phyloP scores from a whole-genome alignment of 768 basidiomycete species.

The Suillus tomentosus region DNA sequence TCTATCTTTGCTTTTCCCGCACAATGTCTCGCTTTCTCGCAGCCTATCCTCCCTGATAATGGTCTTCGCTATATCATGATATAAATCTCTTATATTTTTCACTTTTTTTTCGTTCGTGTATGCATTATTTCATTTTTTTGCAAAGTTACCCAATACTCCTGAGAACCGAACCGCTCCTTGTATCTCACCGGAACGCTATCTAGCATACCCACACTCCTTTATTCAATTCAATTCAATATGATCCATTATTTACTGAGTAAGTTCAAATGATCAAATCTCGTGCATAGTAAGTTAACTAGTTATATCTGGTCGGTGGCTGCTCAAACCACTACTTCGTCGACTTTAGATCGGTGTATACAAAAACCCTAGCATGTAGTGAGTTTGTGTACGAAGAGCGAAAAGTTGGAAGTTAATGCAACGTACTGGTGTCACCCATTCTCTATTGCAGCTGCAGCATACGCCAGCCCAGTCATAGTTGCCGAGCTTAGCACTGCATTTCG shows the following conservation, averaged over 20 bases:
- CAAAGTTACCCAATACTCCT: neutral
- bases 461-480: conserved; percentile 99
- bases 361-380: conserved; percentile 46
- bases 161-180: conserved; percentile 7
- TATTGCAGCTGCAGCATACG: conserved; percentile 79
- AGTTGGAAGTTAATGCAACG: conserved; percentile 28
- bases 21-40: conserved; percentile 23
- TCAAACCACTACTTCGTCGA: conserved; percentile 54
- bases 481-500: conserved; percentile 88
- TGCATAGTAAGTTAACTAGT: neutral
- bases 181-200: conserved; percentile 4
- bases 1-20: conserved; percentile 6
- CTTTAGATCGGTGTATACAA: conserved; percentile 69
- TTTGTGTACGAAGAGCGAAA: neutral
- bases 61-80: conserved; percentile 22
- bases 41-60: conserved; percentile 38
- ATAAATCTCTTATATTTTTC: conserved; percentile 17
- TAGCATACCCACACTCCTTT: conserved; percentile 5
- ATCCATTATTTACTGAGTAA: neutral
- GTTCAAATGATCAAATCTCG: neutral
- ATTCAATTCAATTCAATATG: conserved; percentile 3
- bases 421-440: conserved; percentile 91
- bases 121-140: conserved; percentile 32
- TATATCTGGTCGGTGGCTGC: neutral
- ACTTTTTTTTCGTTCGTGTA: conserved; percentile 27